Evolutionary conservation across 805 yeast species (phyloP).

Genomic region (Saccharomycopsis sp.): DNA sequence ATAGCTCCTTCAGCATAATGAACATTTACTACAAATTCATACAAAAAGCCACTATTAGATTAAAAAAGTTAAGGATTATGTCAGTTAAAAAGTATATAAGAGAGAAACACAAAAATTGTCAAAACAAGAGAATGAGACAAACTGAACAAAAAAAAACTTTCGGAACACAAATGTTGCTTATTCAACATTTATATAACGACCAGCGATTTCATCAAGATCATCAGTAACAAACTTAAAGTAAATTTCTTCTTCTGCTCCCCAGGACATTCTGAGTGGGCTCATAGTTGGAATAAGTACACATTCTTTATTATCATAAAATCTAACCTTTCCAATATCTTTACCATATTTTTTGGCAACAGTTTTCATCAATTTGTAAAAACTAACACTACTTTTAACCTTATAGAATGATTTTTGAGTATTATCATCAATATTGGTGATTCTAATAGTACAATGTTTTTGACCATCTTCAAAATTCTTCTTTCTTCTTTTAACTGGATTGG

Average conservation of each 20-base stretch:
- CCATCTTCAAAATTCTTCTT: background rate
- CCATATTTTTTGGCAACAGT: constrained; percentile 2
- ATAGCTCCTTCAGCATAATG: too few species aligned
- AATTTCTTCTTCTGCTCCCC: background rate
- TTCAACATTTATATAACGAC: too few species aligned
- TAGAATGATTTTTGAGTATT: background rate
- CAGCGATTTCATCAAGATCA: constrained; percentile 1
- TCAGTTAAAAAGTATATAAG: too few species aligned
- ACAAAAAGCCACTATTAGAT: too few species aligned
- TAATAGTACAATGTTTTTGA: background rate
- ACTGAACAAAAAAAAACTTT: too few species aligned
- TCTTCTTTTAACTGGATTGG: background rate
- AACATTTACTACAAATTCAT: too few species aligned
- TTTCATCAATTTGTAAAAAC: constrained; percentile 5
- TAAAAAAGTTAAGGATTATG: too few species aligned
- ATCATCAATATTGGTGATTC: background rate
- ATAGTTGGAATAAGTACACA: background rate
- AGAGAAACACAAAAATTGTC: too few species aligned
- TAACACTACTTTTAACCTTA: constrained; percentile 4
- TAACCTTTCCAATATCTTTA: background rate
- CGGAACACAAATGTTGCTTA: too few species aligned
- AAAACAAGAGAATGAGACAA: too few species aligned
- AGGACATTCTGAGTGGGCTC: background rate
- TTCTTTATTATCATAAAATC: constrained; percentile 1
- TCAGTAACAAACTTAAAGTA: background rate